Conservation (phyloP, 306 rosid species). For the Dalbergia oliveri region DNA sequence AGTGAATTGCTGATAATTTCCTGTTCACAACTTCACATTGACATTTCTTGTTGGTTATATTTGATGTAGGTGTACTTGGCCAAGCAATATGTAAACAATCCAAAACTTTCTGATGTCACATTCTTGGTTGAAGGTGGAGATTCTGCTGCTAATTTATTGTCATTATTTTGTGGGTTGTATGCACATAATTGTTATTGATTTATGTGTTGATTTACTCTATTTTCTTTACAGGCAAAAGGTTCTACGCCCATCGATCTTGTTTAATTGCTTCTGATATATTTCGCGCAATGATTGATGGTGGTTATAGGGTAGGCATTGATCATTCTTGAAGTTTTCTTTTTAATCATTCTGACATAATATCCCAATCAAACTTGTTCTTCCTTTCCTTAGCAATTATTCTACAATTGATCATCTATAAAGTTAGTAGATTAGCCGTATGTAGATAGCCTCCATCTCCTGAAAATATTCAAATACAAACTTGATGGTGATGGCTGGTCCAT, state of each 20-base stretch:
- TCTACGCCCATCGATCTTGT: constrained; percentile 85
- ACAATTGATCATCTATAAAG: neutral
- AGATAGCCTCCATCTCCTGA: neutral
- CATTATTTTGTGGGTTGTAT: neutral
- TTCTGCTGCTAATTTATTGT: neutral
- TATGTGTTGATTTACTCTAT: constrained; percentile 19
- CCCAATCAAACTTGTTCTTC: neutral
- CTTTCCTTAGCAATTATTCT: neutral
- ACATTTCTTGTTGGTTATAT: constrained; percentile 17
- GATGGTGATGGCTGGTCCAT: constrained; percentile 11
- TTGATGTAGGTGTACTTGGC: constrained; percentile 77
- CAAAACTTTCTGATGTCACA: constrained; percentile 79
- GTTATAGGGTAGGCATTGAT: constrained; percentile 77
- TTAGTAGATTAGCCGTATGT: constrained; percentile 10
- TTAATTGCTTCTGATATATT: constrained; percentile 84
- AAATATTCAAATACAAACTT: constrained; percentile 31
- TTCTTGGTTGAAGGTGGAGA: constrained; percentile 88
- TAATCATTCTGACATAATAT: neutral
- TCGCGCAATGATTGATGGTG: constrained; percentile 95
- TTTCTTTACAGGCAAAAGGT: constrained; percentile 68
- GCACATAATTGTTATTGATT: constrained; percentile 8
- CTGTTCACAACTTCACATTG: neutral
- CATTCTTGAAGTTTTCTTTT: constrained; percentile 4
- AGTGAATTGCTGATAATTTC: constrained; percentile 11
- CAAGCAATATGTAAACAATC: constrained; percentile 81